A percentile compares a stretch with the other conserved stretches of the same genome.
phyloP scores from a whole-genome alignment of 805 yeast genomes.

The Komagataella mondaviorum region DNA sequence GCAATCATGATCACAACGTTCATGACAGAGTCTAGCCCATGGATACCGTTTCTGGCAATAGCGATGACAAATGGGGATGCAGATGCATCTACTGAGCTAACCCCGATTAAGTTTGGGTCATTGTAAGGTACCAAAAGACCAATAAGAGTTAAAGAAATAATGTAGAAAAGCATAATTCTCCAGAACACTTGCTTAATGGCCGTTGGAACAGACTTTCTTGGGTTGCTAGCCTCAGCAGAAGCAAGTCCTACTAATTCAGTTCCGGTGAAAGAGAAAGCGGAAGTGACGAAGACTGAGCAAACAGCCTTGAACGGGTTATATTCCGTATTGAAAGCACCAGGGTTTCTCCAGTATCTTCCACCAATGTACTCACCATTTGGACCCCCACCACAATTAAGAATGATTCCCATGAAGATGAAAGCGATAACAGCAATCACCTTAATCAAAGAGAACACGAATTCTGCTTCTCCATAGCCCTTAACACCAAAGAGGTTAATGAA shows the following conservation, averaged over 20 bases:
- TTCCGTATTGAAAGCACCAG: slow-evolving; percentile 19
- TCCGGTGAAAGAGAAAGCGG: slow-evolving; percentile 42
- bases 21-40: slow-evolving; percentile 46
- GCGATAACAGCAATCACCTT: slow-evolving; percentile 36
- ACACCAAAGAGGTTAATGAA: slow-evolving; percentile 40
- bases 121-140: slow-evolving; percentile 34
- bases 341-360: slow-evolving; percentile 30
- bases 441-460: slow-evolving; percentile 32
- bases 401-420: slow-evolving; percentile 40
- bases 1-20: slow-evolving; percentile 45
- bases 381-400: slow-evolving; percentile 34
- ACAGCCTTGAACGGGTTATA: slow-evolving; percentile 36
- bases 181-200: slow-evolving; percentile 45
- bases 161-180: slow-evolving; percentile 37
- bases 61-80: slow-evolving; percentile 65
- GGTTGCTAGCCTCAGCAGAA: slow-evolving; percentile 32
- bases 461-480: slow-evolving; percentile 40
- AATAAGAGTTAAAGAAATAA: slow-evolving; percentile 26
- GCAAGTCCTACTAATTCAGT: slow-evolving; percentile 39
- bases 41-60: slow-evolving; percentile 31
- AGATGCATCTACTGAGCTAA: slow-evolving; percentile 20
- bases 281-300: slow-evolving; percentile 39
- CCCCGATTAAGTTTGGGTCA: slow-evolving; percentile 20
- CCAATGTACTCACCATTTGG: slow-evolving; percentile 30
- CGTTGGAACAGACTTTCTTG: slow-evolving; percentile 31